Evolutionary conservation across 2,329 filamentous ascomycete species (phyloP).

Genomic region (Cladorrhinum sp.): DNA sequence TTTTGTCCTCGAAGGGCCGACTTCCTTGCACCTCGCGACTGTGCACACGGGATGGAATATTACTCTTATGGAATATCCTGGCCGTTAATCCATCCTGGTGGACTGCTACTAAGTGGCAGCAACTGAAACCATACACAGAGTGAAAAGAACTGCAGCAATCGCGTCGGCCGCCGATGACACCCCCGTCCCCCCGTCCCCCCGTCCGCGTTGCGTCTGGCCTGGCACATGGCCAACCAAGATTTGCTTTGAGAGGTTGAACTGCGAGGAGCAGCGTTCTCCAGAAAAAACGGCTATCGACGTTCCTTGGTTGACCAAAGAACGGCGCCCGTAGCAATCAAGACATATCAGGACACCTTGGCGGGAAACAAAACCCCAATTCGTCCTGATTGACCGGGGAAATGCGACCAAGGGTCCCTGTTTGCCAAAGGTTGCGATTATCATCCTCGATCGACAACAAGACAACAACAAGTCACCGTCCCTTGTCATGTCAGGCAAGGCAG

Average conservation of each 20-base stretch:
- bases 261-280: conserved; percentile 12
- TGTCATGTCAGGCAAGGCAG: background rate
- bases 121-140: background rate
- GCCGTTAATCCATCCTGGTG: conserved; percentile 8
- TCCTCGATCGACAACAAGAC: background rate
- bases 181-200: background rate
- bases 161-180: background rate
- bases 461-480: background rate
- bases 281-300: conserved; percentile 13
- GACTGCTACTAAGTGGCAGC: background rate
- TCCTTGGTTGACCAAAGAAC: conserved; percentile 17
- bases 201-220: conserved; percentile 6
- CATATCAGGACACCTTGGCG: background rate
- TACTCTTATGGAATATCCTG: conserved; percentile 19
- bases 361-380: background rate
- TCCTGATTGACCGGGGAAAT: background rate
- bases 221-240: conserved; percentile 30
- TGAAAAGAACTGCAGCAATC: background rate
- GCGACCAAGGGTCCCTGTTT: conserved; percentile 1
- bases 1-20: conserved; percentile 18
- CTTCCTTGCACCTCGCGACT: conserved; percentile 18
- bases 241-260: conserved; percentile 22
- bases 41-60: conserved; percentile 25
- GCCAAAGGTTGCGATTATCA: background rate
- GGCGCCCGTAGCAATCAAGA: conserved; percentile 7